A percentile compares a stretch with the other conserved stretches of the same genome.
phyloP scores from a whole-genome alignment of 2,329 filamentous ascomycete genomes.

The Penicillium sp. region DNA sequence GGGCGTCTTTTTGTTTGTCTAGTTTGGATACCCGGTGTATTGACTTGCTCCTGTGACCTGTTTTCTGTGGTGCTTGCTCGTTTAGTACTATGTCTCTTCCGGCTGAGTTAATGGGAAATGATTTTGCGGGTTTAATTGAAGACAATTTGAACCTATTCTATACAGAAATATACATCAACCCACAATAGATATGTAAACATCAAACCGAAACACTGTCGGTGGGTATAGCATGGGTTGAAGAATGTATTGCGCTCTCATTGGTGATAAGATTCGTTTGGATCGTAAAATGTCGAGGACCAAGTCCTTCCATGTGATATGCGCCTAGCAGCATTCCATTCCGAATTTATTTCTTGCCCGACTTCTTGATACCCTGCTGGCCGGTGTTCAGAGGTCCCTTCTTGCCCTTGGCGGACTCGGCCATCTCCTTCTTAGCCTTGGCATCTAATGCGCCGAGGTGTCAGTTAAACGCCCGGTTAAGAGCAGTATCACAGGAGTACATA shows the following conservation, averaged over 20 bases:
- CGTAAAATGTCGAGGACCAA: constrained; percentile 12
- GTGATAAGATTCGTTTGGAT: constrained; percentile 23
- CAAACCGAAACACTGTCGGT: not conserved
- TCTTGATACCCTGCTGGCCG: constrained; percentile 90
- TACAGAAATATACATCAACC: not conserved
- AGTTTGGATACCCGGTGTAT: constrained; percentile 9
- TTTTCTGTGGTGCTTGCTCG: not conserved
- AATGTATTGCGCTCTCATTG: constrained; percentile 15
- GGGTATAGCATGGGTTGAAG: constrained; percentile 11
- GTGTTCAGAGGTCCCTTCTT: constrained; percentile 82
- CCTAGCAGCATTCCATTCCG: not conserved
- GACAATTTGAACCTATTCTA: not conserved
- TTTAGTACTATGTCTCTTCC: not conserved
- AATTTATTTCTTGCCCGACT: constrained; percentile 90
- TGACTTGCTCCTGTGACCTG: constrained; percentile 2
- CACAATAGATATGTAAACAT: not conserved
- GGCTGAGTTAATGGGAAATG: not conserved
- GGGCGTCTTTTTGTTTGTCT: not conserved
- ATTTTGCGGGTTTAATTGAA: not conserved
- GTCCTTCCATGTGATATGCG: not conserved
- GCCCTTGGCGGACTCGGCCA: constrained; percentile 78
- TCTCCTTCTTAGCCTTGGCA: constrained; percentile 80
- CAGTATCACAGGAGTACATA: constrained; percentile 48
- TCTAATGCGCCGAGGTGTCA: constrained; percentile 50
- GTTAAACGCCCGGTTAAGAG: not conserved